A percentile compares a stretch with the other conserved stretches of the same genome.
These are phyloP conservation scores for Clarireedia hainanense DNA, from an alignment of 2,329 filamentous ascomycete species.

Conservation along the genomic window DNA sequence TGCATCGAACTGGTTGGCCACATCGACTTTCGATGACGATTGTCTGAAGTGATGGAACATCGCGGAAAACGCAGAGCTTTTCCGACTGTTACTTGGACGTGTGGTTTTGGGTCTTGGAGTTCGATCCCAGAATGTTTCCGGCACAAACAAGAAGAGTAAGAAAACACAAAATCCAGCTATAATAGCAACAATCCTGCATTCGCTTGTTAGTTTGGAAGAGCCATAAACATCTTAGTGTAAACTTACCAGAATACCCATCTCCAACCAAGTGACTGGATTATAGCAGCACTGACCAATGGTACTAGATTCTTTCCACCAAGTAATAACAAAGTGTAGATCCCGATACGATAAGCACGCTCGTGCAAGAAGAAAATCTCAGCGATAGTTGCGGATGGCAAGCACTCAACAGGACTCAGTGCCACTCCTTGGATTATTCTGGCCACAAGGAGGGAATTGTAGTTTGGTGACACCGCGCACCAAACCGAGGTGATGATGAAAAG, in stretches of 20 bases:
- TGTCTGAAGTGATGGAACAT: conserved; percentile 14
- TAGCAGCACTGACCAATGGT: conserved; percentile 75
- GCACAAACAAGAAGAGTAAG: conserved; percentile 82
- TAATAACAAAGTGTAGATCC: conserved; percentile 84
- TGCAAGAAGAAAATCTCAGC: conserved; percentile 96
- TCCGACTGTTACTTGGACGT: conserved; percentile 12
- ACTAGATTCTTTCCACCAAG: conserved; percentile 88
- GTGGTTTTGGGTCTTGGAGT: conserved; percentile 43
- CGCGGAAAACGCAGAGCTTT: conserved; percentile 12
- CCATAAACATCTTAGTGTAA: not conserved
- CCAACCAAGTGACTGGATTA: conserved; percentile 75
- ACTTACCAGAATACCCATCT: conserved; percentile 81
- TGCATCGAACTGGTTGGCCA: not conserved
- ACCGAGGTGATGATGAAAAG: conserved; percentile 70
- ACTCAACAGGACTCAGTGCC: conserved; percentile 84
- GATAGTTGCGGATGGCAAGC: conserved; percentile 85
- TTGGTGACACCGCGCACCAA: conserved; percentile 83
- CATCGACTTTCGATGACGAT: conserved; percentile 3
- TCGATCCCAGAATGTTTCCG: conserved; percentile 93
- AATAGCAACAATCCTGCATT: conserved; percentile 66
- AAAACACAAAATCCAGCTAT: conserved; percentile 63
- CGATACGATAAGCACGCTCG: conserved; percentile 84
- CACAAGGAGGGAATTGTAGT: conserved; percentile 68
- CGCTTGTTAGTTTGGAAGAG: conserved; percentile 18
- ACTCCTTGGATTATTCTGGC: conserved; percentile 84